Conservation (phyloP, 768 basidiomycete species). For the Lyophyllum atratum region DNA sequence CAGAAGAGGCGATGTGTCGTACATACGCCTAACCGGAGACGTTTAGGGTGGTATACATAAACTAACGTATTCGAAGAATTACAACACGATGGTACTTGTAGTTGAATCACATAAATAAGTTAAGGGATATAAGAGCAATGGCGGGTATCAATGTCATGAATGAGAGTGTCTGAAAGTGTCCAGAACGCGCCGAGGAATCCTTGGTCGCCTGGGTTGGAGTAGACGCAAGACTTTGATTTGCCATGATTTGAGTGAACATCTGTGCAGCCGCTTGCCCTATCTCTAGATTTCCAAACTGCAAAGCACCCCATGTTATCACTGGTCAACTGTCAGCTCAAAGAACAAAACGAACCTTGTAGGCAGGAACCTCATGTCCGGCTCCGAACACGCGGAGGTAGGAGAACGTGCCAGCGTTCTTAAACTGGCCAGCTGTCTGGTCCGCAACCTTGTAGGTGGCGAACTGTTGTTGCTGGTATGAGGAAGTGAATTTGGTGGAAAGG, state of each 20-base stretch:
- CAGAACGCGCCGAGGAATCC: background rate
- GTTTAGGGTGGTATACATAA: too few relatives aligned
- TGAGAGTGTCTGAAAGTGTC: background rate
- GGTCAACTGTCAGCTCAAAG: background rate
- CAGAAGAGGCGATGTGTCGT: too few relatives aligned
- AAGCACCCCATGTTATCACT: slow-evolving; percentile 13
- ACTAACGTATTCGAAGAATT: too few relatives aligned
- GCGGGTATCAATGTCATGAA: too few relatives aligned
- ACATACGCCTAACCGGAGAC: too few relatives aligned
- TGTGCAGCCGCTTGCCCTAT: slow-evolving; percentile 45
- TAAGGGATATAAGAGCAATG: background rate
- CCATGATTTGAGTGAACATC: slow-evolving; percentile 45
- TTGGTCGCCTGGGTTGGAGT: background rate
- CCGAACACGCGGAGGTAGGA: slow-evolving; percentile 56
- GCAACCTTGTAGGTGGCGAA: slow-evolving; percentile 52
- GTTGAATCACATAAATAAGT: too few relatives aligned
- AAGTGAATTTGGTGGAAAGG: slow-evolving; percentile 47
- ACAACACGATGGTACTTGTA: background rate
- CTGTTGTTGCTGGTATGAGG: slow-evolving; percentile 39
- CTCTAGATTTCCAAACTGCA: slow-evolving; percentile 34
- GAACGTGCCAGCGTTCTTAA: slow-evolving; percentile 59
- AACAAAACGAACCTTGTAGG: slow-evolving; percentile 36
- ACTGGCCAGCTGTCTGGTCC: slow-evolving; percentile 50
- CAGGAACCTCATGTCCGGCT: slow-evolving; percentile 52
- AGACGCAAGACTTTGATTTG: slow-evolving; percentile 26